Percentiles rank a stretch among this genome's conserved stretches.
phyloP scores from a whole-genome alignment of 257 asterid species.

The Solanum verrucosum region DNA sequence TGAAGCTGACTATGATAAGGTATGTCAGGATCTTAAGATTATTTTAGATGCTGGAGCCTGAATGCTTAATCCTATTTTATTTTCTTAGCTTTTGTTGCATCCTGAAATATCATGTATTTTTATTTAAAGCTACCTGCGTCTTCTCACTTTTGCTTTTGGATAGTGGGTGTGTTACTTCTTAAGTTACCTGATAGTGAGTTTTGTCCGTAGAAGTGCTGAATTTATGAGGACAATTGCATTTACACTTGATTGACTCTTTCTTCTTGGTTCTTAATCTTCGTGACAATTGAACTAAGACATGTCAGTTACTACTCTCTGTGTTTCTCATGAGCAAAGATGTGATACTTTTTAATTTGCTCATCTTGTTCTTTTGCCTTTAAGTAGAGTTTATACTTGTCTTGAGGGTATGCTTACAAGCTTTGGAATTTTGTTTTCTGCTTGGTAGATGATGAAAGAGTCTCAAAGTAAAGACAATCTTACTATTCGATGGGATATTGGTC shows the following conservation, averaged over 20 bases:
- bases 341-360: not conserved
- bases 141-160: not conserved
- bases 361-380: not conserved
- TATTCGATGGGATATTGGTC: constrained; percentile 97
- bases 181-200: not conserved
- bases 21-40: constrained; percentile 9
- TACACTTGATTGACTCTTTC: not conserved
- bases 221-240: not conserved
- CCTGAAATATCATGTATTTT: not conserved
- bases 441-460: constrained; percentile 98
- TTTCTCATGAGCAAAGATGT: not conserved
- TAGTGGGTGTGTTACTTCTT: not conserved
- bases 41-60: not conserved
- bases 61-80: not conserved
- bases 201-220: not conserved
- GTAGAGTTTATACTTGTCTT: not conserved
- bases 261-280: not conserved
- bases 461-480: constrained; percentile 95
- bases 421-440: constrained; percentile 1
- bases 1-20: constrained; percentile 99
- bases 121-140: not conserved
- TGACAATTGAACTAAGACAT: not conserved
- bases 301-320: not conserved
- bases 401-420: not conserved
- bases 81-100: not conserved